Evolutionary conservation across 768 basidiomycete genomes (phyloP), one percentile per base, ranked within the genome.

Genomic region (Russula earlei): DNA sequence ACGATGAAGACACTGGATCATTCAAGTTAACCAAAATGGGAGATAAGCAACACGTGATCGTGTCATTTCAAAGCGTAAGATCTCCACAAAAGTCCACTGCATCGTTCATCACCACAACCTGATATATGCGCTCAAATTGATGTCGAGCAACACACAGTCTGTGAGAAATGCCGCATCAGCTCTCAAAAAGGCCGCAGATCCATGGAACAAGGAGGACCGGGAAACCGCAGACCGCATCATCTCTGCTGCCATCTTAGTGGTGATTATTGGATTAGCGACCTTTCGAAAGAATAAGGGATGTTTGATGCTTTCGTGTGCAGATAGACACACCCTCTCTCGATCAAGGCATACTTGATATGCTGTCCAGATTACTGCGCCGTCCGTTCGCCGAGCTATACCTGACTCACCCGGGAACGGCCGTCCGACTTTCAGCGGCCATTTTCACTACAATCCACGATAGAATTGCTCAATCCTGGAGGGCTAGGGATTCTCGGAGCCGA

Each of bases 141-240:
- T 61, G 54, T 52, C 42, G 11, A 47, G 37, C 27, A 48, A 41
- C 12, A 36, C 15, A 12, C 47, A 38, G 2, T 46, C 47, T 4
- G 56, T 62, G 7, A 52, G 22, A 40, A 60, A 61, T 33, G 51
- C 56, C 0, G 42, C 55, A 1, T 20, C 46, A 3, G 53, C 54
- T 31, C 52, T 62, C 22, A 62, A 56, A 55, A 61, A 56, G 19
- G 59, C 59, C 36, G 51, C 61, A 19, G 61, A 47, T n/a, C 61
- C 61, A 5, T 60, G 61, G 61, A 60, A 45, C 25, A 56, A 62
- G 33, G 61, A 62, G 19, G 43, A 22, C 15, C 45, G 54, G 37
- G 52, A 53, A 38, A 56, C 42, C 9, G 59, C 59, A 12, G 60
- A 49, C 7, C 56, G 47, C 37, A 37, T 61, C 12, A 47, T 29